Evolutionary conservation across 768 basidiomycete genomes (phyloP).

Genomic region (Filobasidium wieringae): DNA sequence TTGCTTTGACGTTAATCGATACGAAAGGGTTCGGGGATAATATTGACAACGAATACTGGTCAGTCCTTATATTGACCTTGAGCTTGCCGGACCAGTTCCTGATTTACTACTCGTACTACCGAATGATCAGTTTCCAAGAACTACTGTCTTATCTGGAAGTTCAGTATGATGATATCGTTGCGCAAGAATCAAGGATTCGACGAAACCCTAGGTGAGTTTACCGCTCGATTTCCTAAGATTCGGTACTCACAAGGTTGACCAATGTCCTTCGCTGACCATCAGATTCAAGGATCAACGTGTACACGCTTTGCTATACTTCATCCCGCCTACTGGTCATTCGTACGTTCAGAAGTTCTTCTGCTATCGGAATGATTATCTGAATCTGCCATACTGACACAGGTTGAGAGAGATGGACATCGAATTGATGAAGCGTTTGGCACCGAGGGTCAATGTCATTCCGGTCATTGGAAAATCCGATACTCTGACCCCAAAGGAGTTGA

Average conservation of each 20-base stretch:
- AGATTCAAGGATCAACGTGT: constrained; percentile 95
- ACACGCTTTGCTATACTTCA: constrained; percentile 93
- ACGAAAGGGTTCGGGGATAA: constrained; percentile 98
- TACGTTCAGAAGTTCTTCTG: constrained; percentile 43
- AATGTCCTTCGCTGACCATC: not conserved
- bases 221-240: no score
- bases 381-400: constrained; percentile 18
- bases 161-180: constrained; percentile 97
- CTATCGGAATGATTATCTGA: not conserved
- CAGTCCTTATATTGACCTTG: constrained; percentile 38
- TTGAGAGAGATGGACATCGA: constrained; percentile 98
- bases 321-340: constrained; percentile 96
- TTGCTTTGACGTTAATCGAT: constrained; percentile 94
- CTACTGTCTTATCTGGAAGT: constrained; percentile 93
- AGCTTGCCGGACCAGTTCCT: not conserved
- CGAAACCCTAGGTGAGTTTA: constrained; percentile 66
- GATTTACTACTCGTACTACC: not conserved
- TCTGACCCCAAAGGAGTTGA: constrained; percentile 80
- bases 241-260: no score
- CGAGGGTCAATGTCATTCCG: constrained; percentile 96
- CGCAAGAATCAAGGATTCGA: constrained; percentile 97
- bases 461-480: constrained; percentile 93
- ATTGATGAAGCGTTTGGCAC: constrained; percentile 93
- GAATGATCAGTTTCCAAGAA: constrained; percentile 67
- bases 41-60: constrained; percentile 98